Conservation (phyloP, 2,329 filamentous ascomycete species). For the Pseudopithomyces maydicus region DNA sequence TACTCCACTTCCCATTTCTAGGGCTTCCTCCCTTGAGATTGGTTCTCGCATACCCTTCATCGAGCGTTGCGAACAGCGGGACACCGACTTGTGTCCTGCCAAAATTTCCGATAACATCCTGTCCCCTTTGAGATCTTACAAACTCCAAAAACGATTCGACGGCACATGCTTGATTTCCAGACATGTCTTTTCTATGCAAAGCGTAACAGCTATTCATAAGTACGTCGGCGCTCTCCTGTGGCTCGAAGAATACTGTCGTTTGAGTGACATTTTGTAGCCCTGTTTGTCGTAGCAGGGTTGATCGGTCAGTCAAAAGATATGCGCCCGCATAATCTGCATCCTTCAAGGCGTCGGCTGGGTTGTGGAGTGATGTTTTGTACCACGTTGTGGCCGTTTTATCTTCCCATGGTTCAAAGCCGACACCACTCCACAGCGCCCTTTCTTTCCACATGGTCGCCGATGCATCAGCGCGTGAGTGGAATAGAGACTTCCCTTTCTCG, state of each 20-base stretch:
- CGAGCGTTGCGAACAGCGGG: background rate
- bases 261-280: background rate
- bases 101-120: background rate
- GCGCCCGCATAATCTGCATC: background rate
- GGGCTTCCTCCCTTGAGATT: background rate
- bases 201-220: conserved; percentile 1
- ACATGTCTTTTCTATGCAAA: background rate
- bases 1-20: background rate
- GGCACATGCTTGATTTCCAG: background rate
- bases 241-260: background rate
- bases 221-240: background rate
- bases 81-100: background rate
- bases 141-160: background rate
- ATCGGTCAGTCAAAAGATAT: background rate
- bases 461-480: background rate
- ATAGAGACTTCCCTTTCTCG: background rate
- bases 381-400: background rate
- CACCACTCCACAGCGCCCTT: background rate
- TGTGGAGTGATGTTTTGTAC: background rate
- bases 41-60: background rate
- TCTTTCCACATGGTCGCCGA: conserved; percentile 1
- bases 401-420: background rate
- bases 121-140: background rate
- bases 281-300: background rate
- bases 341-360: background rate